These are phyloP conservation scores for Dicorynia guianensis DNA, from an alignment of 306 rosid genomes.

Conservation along the genomic window DNA sequence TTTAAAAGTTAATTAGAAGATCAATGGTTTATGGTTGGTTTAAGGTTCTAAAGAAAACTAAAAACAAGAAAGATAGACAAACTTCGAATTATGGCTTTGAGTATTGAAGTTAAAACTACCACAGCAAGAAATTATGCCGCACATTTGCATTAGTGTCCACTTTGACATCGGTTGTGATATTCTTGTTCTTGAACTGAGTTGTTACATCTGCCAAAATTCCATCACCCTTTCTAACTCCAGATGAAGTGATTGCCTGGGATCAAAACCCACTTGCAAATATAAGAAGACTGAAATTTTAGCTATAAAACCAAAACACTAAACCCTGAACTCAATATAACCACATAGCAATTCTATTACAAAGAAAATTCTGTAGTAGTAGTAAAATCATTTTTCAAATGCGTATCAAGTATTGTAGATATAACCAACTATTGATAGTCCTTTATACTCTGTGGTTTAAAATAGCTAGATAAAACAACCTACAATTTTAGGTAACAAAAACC, in stretches of 20 bases:
- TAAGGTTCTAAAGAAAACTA: background rate
- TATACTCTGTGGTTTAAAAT: background rate
- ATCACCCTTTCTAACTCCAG: conserved; percentile 85
- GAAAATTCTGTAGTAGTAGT: background rate
- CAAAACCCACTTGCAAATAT: conserved; percentile 16
- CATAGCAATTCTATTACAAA: conserved; percentile 1
- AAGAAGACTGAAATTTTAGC: conserved; percentile 1
- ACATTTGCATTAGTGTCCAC: conserved; percentile 91
- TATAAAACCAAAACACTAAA: background rate
- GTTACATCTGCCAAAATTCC: conserved; percentile 74
- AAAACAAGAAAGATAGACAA: background rate
- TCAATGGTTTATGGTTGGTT: background rate
- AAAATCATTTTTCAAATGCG: conserved; percentile 13
- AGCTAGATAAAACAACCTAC: too few relatives aligned
- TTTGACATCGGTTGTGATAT: conserved; percentile 89
- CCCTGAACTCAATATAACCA: conserved; percentile 16
- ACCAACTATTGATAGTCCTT: background rate
- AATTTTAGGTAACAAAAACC: too few relatives aligned
- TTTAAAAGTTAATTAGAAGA: background rate
- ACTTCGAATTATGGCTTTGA: background rate
- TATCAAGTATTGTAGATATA: background rate
- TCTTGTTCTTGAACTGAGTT: conserved; percentile 89
- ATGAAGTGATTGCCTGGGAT: conserved; percentile 77
- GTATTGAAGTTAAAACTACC: background rate
- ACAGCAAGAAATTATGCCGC: conserved; percentile 37